phyloP scores from a whole-genome alignment of 1,139 yeast genomes.

The Candida sp. region DNA sequence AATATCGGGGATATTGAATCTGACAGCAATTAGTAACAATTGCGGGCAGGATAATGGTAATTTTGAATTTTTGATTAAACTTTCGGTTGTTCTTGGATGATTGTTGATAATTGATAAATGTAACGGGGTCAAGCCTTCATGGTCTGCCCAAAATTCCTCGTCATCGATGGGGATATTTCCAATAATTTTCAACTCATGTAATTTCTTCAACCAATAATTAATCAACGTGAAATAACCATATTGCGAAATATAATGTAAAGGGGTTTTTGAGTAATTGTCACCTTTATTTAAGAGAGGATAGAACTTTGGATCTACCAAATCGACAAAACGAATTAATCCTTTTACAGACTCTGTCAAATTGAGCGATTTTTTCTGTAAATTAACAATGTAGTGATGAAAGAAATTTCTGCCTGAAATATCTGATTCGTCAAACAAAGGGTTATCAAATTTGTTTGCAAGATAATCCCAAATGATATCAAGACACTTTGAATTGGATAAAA shows the following conservation, averaged over 20 bases:
- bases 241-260: conserved; percentile 88
- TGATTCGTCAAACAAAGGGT: conserved; percentile 46
- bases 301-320: conserved; percentile 41
- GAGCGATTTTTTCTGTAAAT: conserved; percentile 59
- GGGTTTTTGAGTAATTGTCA: conserved; percentile 80
- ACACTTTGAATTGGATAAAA: conserved; percentile 46
- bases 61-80: conserved; percentile 45
- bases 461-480: conserved; percentile 49
- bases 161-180: conserved; percentile 54
- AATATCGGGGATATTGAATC: conserved; percentile 59
- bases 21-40: conserved; percentile 65
- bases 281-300: conserved; percentile 57
- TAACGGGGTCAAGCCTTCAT: conserved; percentile 77
- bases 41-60: conserved; percentile 40
- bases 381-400: conserved; percentile 78
- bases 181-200: conserved; percentile 26
- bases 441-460: conserved; percentile 14
- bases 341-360: conserved; percentile 16
- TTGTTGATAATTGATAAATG: conserved; percentile 81
- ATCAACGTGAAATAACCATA: conserved; percentile 74
- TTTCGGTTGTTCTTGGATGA: conserved; percentile 74
- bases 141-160: conserved; percentile 70
- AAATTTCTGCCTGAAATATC: conserved; percentile 84
- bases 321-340: conserved; percentile 20
- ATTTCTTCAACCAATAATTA: conserved; percentile 49